A percentile compares a stretch with the other conserved stretches of the same genome.
phyloP scores from a whole-genome alignment of 345 rosid genomes.

The Turnera subulata region DNA sequence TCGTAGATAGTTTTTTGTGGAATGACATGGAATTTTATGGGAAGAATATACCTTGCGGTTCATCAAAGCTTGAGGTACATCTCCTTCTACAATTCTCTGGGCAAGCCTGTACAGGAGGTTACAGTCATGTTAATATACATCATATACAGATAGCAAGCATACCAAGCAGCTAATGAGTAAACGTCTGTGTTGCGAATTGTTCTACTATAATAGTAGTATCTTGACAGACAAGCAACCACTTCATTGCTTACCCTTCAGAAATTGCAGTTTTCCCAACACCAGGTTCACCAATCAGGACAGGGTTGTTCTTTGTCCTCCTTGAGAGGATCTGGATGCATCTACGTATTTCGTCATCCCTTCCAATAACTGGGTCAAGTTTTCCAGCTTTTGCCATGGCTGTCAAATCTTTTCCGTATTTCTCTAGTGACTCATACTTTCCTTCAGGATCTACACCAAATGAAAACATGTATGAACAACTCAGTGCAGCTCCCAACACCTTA shows the following conservation, averaged over 20 bases:
- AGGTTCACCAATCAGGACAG: conserved; percentile 96
- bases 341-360: conserved; percentile 98
- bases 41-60: conserved; percentile 67
- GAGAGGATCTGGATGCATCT: conserved; percentile 98
- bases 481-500: not conserved
- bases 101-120: conserved; percentile 77
- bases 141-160: not conserved
- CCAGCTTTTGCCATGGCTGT: conserved; percentile 97
- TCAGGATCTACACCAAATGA: conserved; percentile 68
- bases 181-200: not conserved
- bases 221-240: not conserved
- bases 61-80: conserved; percentile 99
- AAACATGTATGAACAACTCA: conserved; percentile 12
- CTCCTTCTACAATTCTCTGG: conserved; percentile 97
- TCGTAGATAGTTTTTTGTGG: not conserved
- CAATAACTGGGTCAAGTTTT: conserved; percentile 97
- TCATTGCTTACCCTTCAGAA: conserved; percentile 78
- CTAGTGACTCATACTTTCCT: conserved; percentile 94
- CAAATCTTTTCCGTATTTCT: conserved; percentile 93
- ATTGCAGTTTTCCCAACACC: conserved; percentile 99
- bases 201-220: no score
- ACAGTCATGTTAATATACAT: conserved; percentile 4
- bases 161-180: not conserved
- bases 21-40: conserved; percentile 7
- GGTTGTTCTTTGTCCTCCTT: conserved; percentile 98